These are phyloP conservation scores for Xylaria telfairii DNA, from an alignment of 495 filamentous ascomycete genomes.

Conservation along the genomic window DNA sequence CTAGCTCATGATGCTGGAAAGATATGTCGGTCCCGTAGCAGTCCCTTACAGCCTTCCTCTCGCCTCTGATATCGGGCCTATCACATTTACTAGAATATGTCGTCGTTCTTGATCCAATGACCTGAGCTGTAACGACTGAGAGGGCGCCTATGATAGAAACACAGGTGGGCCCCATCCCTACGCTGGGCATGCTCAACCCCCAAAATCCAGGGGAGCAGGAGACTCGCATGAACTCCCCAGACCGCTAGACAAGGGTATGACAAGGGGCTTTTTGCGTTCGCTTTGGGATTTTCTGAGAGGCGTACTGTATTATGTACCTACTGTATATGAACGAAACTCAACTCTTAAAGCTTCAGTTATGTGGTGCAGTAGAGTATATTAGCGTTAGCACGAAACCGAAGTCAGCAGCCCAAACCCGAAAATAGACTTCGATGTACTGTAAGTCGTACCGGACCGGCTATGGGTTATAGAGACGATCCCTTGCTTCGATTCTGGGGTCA, in stretches of 20 bases:
- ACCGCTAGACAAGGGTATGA: background rate
- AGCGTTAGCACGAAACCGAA: background rate
- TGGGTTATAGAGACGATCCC: background rate
- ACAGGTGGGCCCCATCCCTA: background rate
- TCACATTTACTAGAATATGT: background rate
- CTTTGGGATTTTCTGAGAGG: background rate
- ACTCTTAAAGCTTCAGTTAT: background rate
- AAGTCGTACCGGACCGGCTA: background rate
- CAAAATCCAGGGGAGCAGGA: background rate
- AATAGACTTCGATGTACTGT: background rate
- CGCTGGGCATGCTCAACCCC: background rate
- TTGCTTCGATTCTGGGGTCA: background rate
- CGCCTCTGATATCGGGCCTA: background rate
- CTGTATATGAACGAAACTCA: background rate
- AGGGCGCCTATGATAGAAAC: background rate
- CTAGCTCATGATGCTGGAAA: background rate
- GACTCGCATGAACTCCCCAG: conserved; percentile 4
- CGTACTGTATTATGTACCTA: background rate
- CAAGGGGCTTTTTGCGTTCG: background rate
- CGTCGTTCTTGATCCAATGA: conserved; percentile 17
- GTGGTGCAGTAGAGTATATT: background rate
- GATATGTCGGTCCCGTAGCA: background rate
- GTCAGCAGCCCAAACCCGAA: background rate
- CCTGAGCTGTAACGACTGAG: background rate
- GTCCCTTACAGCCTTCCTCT: background rate